Conservation (phyloP, 2,329 filamentous ascomycete genomes). For the Chlorencoelia australis region DNA sequence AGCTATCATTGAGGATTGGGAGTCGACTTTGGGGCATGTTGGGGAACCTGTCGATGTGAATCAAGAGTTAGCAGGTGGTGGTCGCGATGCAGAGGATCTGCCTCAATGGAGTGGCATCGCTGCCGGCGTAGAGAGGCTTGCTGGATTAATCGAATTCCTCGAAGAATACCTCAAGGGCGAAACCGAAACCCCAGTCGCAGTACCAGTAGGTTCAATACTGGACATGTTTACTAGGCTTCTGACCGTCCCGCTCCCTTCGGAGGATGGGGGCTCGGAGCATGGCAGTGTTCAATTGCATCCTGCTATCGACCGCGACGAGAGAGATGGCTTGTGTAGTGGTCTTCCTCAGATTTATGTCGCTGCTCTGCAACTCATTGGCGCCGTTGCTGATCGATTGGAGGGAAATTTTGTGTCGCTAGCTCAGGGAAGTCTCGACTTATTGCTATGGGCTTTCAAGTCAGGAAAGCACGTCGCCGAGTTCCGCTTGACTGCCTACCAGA, state of each 20-base stretch:
- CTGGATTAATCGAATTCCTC: slow-evolving; percentile 55
- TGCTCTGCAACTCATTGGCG: slow-evolving; percentile 51
- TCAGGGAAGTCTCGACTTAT: slow-evolving; percentile 59
- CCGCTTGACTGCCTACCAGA: slow-evolving; percentile 49
- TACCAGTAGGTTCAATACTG: slow-evolving; percentile 57
- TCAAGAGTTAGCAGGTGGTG: slow-evolving; percentile 38
- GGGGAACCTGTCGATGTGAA: slow-evolving; percentile 35
- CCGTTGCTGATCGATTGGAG: slow-evolving; percentile 48
- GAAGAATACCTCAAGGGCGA: slow-evolving; percentile 50
- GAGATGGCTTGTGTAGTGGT: slow-evolving; percentile 64
- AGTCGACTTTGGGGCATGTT: slow-evolving; percentile 48
- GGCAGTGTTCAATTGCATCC: slow-evolving; percentile 50
- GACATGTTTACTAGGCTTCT: slow-evolving; percentile 63
- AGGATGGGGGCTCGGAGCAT: slow-evolving; percentile 10
- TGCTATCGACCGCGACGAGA: slow-evolving; percentile 69
- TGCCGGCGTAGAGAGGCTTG: slow-evolving; percentile 60
- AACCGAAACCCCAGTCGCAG: slow-evolving; percentile 53
- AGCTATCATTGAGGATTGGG: slow-evolving; percentile 72
- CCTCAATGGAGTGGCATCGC: slow-evolving; percentile 65
- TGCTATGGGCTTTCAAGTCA: slow-evolving; percentile 59
- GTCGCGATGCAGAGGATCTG: slow-evolving; percentile 40
- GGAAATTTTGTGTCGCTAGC: slow-evolving; percentile 47
- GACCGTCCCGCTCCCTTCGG: slow-evolving; percentile 46
- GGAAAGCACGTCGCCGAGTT: slow-evolving; percentile 42
- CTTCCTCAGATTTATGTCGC: slow-evolving; percentile 68